These are phyloP conservation scores for Thermomucor indicae-seudaticae DNA, from an alignment of 371 early-diverging fungal genomes.

Conservation along the genomic window DNA sequence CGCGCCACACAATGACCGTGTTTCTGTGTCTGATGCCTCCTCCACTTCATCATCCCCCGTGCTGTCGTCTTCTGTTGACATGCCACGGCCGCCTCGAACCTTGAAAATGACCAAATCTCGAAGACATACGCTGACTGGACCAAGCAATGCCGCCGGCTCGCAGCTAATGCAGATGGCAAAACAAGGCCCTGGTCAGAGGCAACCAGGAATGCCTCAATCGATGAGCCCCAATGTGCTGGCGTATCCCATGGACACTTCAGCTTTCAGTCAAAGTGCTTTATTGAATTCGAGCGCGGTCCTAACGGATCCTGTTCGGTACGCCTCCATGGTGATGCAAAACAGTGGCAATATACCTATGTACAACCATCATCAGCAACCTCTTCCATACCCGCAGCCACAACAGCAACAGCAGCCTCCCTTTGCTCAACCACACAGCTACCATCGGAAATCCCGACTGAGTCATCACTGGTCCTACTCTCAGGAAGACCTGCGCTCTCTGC, in stretches of 20 bases:
- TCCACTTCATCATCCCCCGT: conserved; percentile 21
- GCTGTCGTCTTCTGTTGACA: conserved; percentile 3
- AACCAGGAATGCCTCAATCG: neutral
- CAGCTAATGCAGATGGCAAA: conserved; percentile 10
- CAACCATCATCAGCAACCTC: conserved; percentile 19
- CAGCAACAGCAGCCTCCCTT: neutral
- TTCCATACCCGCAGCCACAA: conserved; percentile 6
- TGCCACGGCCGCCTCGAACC: conserved; percentile 3
- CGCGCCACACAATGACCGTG: neutral
- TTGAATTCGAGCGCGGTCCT: conserved; percentile 16
- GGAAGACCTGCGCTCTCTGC: conserved; percentile 16
- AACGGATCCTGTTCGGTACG: conserved; percentile 14
- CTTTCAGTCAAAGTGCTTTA: conserved; percentile 8
- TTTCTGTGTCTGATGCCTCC: conserved; percentile 10
- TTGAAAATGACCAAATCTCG: conserved; percentile 8
- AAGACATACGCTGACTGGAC: conserved; percentile 10
- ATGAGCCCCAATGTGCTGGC: too few relatives aligned
- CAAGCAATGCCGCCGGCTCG: neutral
- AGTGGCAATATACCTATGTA: conserved; percentile 10
- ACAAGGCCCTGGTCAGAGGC: conserved; percentile 1
- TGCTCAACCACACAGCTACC: conserved; percentile 3
- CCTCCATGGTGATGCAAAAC: conserved; percentile 13
- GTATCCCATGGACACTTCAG: neutral
- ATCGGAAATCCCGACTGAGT: conserved; percentile 9
- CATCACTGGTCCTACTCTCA: conserved; percentile 17